phyloP scores from a whole-genome alignment of 208 protist genomes.

The Leptomonas pyrrhocoris region DNA sequence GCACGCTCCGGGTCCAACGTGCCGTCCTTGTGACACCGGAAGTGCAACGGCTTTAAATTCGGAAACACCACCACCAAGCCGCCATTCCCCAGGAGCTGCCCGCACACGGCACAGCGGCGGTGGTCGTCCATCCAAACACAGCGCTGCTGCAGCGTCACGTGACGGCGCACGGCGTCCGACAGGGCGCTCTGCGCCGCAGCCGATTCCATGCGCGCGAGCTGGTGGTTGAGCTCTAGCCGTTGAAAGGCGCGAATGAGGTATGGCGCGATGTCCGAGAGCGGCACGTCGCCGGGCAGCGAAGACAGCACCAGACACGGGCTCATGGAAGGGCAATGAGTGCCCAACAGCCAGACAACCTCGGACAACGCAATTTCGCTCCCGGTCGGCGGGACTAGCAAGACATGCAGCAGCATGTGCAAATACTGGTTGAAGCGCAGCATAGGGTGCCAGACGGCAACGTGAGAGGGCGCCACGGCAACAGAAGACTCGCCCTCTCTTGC shows the following conservation, averaged over 20 bases:
- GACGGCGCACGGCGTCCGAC: constrained; percentile 29
- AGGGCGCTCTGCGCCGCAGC: constrained; percentile 21
- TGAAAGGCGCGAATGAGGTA: constrained; percentile 55
- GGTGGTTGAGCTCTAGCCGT: constrained; percentile 29
- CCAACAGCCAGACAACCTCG: constrained; percentile 45
- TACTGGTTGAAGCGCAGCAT: constrained; percentile 41
- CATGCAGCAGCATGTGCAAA: constrained; percentile 53
- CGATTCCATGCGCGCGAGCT: constrained; percentile 29
- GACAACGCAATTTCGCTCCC: constrained; percentile 13
- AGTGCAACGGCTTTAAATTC: constrained; percentile 62
- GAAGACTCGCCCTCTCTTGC: background rate
- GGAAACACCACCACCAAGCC: constrained; percentile 55
- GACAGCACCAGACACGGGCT: constrained; percentile 39
- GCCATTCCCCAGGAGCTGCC: constrained; percentile 27
- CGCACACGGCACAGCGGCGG: constrained; percentile 51
- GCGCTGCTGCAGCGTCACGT: constrained; percentile 40
- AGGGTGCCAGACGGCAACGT: background rate
- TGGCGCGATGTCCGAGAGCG: constrained; percentile 34
- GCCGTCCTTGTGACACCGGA: constrained; percentile 45
- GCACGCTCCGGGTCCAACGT: constrained; percentile 62
- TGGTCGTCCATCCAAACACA: constrained; percentile 44
- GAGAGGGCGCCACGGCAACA: constrained; percentile 1
- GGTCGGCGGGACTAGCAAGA: constrained; percentile 45
- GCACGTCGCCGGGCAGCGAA: constrained; percentile 45
- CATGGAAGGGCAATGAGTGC: constrained; percentile 36